Conservation (phyloP, 2,329 filamentous ascomycete genomes). For the Xylogone sp. region DNA sequence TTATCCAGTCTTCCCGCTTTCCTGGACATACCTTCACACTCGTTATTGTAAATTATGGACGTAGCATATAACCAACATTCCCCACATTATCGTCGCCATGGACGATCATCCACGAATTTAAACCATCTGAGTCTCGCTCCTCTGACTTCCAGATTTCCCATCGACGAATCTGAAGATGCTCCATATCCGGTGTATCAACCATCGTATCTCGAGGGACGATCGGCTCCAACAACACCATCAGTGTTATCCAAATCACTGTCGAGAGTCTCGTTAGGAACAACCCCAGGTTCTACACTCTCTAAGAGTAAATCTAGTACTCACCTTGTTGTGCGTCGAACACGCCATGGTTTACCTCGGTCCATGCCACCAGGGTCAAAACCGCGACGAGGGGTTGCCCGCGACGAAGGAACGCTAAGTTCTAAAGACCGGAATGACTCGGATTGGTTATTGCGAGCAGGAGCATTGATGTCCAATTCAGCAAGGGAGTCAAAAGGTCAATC, state of each 20-base stretch:
- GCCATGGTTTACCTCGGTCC: constrained; percentile 19
- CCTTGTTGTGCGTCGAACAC: constrained; percentile 29
- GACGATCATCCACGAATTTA: constrained; percentile 54
- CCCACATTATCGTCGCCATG: constrained; percentile 53
- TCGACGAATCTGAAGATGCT: constrained; percentile 47
- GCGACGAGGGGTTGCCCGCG: constrained; percentile 17
- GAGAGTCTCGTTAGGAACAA: constrained; percentile 40
- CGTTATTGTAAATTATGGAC: constrained; percentile 43
- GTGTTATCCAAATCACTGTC: constrained; percentile 56
- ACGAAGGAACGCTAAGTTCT: constrained; percentile 22
- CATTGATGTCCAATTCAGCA: constrained; percentile 56
- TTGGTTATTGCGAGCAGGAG: constrained; percentile 62
- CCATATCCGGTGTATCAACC: constrained; percentile 33
- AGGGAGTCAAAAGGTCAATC: constrained; percentile 66
- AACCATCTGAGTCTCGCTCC: constrained; percentile 61
- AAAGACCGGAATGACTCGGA: constrained; percentile 49
- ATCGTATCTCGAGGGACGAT: constrained; percentile 59
- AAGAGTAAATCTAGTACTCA: constrained; percentile 65
- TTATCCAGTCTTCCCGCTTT: neutral
- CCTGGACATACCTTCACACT: constrained; percentile 1
- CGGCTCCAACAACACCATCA: constrained; percentile 60
- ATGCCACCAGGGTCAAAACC: constrained; percentile 19
- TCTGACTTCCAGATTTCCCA: constrained; percentile 56
- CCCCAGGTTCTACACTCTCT: constrained; percentile 30
- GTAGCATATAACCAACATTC: constrained; percentile 58